These are phyloP conservation scores for Fomitopsis palustris DNA, from an alignment of 1,284 basidiomycete genomes.

Conservation along the genomic window DNA sequence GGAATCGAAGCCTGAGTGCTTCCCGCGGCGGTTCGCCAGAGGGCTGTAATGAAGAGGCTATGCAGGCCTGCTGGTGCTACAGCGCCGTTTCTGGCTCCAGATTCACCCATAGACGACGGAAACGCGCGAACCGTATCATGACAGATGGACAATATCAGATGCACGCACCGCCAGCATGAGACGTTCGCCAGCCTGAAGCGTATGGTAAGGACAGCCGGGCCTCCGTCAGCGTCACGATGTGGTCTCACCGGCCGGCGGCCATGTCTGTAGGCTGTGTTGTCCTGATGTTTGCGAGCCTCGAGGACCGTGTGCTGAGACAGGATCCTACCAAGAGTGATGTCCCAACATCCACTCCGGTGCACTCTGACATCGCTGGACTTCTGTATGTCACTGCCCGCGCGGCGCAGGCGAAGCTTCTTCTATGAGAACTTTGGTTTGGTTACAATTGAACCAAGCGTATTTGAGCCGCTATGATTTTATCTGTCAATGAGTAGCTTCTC, in stretches of 20 bases:
- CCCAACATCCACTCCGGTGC: neutral
- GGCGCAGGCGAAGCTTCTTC: neutral
- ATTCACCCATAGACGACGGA: neutral
- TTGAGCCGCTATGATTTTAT: neutral
- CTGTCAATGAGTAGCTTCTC: neutral
- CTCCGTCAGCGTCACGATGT: neutral
- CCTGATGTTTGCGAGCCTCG: conserved; percentile 1
- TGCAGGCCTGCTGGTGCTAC: neutral
- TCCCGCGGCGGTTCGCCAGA: neutral
- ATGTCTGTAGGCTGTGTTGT: neutral
- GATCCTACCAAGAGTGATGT: neutral
- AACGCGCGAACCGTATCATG: conserved; percentile 1
- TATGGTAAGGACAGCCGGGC: neutral
- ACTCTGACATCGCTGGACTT: neutral
- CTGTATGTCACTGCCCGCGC: neutral
- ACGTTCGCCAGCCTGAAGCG: neutral
- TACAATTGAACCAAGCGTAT: neutral
- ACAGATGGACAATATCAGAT: conserved; percentile 7
- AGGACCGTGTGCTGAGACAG: neutral
- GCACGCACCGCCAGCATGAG: neutral
- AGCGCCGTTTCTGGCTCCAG: neutral
- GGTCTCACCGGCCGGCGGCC: neutral
- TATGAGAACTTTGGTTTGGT: neutral
- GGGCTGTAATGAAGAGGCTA: neutral
- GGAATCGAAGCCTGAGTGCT: neutral